These are phyloP conservation scores for Leucoagaricus sp. DNA, from an alignment of 1,284 basidiomycete species.

Conservation along the genomic window DNA sequence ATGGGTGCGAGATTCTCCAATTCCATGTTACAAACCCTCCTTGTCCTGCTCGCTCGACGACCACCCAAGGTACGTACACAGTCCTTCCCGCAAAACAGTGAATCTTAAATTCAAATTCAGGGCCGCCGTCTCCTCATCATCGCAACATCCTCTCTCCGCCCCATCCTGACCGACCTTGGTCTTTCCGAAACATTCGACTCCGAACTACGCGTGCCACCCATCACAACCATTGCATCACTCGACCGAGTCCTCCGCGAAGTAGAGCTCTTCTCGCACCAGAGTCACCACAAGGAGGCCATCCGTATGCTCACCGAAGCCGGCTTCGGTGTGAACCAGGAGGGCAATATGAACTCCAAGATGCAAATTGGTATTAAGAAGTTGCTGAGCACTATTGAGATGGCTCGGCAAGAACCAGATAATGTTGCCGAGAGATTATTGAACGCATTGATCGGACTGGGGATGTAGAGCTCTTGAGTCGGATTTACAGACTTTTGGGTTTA, in stretches of 20 bases:
- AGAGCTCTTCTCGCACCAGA: slow-evolving; percentile 68
- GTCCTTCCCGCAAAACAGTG: background rate
- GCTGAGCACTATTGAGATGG: slow-evolving; percentile 94
- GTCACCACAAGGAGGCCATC: slow-evolving; percentile 65
- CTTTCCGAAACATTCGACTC: slow-evolving; percentile 89
- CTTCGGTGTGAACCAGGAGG: slow-evolving; percentile 52
- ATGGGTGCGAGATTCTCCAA: slow-evolving; percentile 98
- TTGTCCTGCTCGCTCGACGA: slow-evolving; percentile 87
- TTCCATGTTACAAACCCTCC: slow-evolving; percentile 86
- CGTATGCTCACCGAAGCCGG: slow-evolving; percentile 77
- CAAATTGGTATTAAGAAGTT: slow-evolving; percentile 95
- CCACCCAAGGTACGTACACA: slow-evolving; percentile 80
- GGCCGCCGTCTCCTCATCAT: slow-evolving; percentile 91
- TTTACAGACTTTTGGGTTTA: background rate
- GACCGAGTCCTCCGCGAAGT: slow-evolving; percentile 85
- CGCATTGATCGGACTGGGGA: slow-evolving; percentile 65
- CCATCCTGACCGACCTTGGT: slow-evolving; percentile 90
- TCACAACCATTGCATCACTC: slow-evolving; percentile 73
- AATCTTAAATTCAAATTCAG: slow-evolving; percentile 36
- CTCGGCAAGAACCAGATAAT: slow-evolving; percentile 87
- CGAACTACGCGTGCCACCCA: slow-evolving; percentile 84
- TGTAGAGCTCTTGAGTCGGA: slow-evolving; percentile 27
- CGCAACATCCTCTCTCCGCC: slow-evolving; percentile 88
- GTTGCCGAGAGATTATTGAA: slow-evolving; percentile 74
- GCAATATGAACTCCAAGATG: slow-evolving; percentile 47